Percentiles rank a stretch among this genome's conserved stretches.
These are phyloP conservation scores for Bryum argenteum DNA, from an alignment of 225 moss, liverwort and hornwort species.

Conservation along the genomic window DNA sequence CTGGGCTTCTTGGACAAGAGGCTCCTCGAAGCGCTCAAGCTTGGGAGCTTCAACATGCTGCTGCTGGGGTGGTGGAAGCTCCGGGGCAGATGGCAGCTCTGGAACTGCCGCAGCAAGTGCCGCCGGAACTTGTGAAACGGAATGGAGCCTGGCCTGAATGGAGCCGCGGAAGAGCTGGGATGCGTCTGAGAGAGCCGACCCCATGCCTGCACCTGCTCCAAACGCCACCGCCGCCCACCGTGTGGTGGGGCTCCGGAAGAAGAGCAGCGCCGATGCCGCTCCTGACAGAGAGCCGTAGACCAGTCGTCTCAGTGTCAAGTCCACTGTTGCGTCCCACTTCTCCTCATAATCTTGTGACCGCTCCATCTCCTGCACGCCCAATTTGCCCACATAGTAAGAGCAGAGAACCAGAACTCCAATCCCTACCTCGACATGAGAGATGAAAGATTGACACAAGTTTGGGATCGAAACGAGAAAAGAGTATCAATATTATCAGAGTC, in stretches of 20 bases:
- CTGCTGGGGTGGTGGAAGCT: no score
- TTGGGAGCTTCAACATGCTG: constrained; percentile 32
- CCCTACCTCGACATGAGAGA: no score
- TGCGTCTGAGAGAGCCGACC: constrained; percentile 52
- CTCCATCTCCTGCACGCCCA: constrained; percentile 51
- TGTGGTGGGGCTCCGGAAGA: constrained; percentile 51
- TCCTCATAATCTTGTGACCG: constrained; percentile 39
- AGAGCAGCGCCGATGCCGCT: constrained; percentile 47
- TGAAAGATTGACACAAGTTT: no score
- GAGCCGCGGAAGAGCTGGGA: constrained; percentile 47
- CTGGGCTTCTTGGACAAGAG: constrained; percentile 46
- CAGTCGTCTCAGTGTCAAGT: constrained; percentile 47
- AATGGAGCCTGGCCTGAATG: constrained; percentile 35
- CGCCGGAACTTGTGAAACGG: constrained; percentile 25
- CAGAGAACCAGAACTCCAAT: no score
- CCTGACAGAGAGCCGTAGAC: constrained; percentile 56
- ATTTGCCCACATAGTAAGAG: not conserved
- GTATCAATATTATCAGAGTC: no score
- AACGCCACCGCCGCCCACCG: constrained; percentile 65
- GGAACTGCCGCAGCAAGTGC: constrained; percentile 22
- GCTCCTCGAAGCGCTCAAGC: constrained; percentile 50
- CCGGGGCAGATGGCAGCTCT: constrained; percentile 29
- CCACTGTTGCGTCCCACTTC: constrained; percentile 58
- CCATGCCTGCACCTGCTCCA: constrained; percentile 52
- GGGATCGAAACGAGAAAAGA: no score